Evolutionary conservation across 2,329 filamentous ascomycete species (phyloP).

Genomic region (Microdochium trichocladiopsis): DNA sequence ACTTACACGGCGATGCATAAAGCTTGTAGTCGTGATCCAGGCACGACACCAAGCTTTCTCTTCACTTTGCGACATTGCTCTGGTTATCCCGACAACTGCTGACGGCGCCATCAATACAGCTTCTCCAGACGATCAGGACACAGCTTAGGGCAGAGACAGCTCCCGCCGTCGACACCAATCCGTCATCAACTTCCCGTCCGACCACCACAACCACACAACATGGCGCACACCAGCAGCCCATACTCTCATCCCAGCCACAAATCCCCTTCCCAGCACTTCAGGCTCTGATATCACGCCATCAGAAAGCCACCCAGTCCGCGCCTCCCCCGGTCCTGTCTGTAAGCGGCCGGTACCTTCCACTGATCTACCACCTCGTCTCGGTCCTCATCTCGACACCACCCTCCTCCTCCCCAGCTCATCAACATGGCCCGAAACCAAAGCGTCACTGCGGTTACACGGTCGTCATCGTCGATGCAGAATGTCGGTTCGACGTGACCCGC

Average conservation of each 20-base stretch:
- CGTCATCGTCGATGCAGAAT: slow-evolving; percentile 47
- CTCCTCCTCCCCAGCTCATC: no score
- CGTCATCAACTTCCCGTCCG: background rate
- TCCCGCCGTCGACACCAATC: background rate
- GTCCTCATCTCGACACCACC: slow-evolving; percentile 40
- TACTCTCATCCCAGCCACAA: slow-evolving; percentile 4
- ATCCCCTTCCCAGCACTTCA: slow-evolving; percentile 38
- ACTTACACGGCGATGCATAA: background rate
- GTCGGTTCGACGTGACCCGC: slow-evolving; percentile 45
- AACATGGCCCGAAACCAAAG: no score
- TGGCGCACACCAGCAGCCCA: background rate
- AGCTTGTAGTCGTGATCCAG: background rate
- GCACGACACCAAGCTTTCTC: background rate
- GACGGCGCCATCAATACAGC: background rate
- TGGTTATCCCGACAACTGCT: no score
- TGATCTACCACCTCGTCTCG: slow-evolving; percentile 49
- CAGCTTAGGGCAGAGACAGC: background rate
- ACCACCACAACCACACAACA: background rate
- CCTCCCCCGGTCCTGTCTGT: slow-evolving; percentile 35
- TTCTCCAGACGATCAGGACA: background rate
- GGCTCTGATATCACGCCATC: slow-evolving; percentile 36
- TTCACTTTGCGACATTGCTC: background rate
- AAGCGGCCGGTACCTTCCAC: slow-evolving; percentile 43
- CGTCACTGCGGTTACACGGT: slow-evolving; percentile 31
- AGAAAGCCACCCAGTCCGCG: slow-evolving; percentile 37